Evolutionary conservation across 495 filamentous ascomycete species (phyloP).

Genomic region (Neurospora sp.): DNA sequence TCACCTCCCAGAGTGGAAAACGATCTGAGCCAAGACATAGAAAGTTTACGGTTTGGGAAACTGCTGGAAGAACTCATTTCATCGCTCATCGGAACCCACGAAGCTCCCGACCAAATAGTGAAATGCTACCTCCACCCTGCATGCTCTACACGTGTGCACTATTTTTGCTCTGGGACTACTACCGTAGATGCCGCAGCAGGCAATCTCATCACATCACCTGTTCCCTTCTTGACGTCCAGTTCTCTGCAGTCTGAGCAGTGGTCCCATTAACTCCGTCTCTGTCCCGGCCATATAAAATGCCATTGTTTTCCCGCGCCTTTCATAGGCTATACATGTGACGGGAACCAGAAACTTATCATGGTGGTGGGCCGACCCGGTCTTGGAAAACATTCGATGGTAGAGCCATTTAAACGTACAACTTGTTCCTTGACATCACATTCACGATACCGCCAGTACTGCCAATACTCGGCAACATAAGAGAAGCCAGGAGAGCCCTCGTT

Average conservation of each 20-base stretch:
- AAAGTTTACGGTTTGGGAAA: not conserved
- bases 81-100: not conserved
- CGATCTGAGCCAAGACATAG: not conserved
- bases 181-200: not conserved
- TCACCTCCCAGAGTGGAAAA: not conserved
- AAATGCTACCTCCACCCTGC: not conserved
- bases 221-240: not conserved
- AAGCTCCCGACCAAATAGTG: not conserved
- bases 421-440: not conserved
- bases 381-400: not conserved
- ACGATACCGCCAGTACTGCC: not conserved
- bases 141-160: not conserved
- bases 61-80: not conserved
- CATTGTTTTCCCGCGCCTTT: not conserved
- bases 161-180: not conserved
- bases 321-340: not conserved
- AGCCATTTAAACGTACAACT: not conserved
- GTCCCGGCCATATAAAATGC: not conserved
- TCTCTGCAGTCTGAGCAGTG: not conserved
- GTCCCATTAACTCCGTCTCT: not conserved
- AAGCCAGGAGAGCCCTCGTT: not conserved
- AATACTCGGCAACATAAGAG: not conserved
- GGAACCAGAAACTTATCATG: not conserved
- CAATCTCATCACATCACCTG: not conserved
- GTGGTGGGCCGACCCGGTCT: not conserved